A percentile compares a stretch with the other conserved stretches of the same genome.
These are phyloP conservation scores for Wickerhamiella qilinensis DNA, from an alignment of 805 yeast genomes.

Conservation along the genomic window DNA sequence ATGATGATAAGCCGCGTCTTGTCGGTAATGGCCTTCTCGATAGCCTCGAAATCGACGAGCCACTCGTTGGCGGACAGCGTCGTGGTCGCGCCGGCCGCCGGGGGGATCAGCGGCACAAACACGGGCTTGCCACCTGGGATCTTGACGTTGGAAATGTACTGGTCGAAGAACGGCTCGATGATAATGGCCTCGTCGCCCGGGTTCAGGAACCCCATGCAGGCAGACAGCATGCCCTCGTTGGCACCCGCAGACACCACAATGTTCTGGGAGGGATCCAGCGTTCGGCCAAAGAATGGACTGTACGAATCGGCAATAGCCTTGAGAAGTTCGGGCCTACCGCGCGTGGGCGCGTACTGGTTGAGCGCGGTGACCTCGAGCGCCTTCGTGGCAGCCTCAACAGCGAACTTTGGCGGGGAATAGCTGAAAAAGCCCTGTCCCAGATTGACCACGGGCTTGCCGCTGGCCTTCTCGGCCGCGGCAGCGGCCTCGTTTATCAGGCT, in stretches of 20 bases:
- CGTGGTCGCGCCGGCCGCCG: conserved; percentile 44
- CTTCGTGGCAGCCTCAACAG: conserved; percentile 59
- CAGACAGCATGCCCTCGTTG: conserved; percentile 81
- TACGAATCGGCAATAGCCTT: conserved; percentile 57
- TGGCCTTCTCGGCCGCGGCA: conserved; percentile 50
- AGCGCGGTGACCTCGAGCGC: conserved; percentile 58
- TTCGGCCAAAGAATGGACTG: conserved; percentile 45
- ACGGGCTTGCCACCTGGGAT: conserved; percentile 85
- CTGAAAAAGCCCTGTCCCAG: conserved; percentile 97
- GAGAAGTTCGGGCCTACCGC: conserved; percentile 66
- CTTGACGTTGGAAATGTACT: conserved; percentile 85
- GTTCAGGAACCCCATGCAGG: conserved; percentile 68
- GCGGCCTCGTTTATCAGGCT: conserved; percentile 90
- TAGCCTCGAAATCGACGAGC: conserved; percentile 65
- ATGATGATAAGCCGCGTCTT: conserved; percentile 76
- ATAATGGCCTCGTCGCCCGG: conserved; percentile 92
- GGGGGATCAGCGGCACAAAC: conserved; percentile 76
- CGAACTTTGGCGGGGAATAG: conserved; percentile 90
- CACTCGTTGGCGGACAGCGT: conserved; percentile 73
- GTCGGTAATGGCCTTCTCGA: conserved; percentile 51
- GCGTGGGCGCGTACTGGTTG: conserved; percentile 87
- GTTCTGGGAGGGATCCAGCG: conserved; percentile 38
- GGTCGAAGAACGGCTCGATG: conserved; percentile 94
- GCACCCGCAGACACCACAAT: conserved; percentile 90
- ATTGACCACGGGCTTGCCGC: conserved; percentile 68